Evolutionary conservation across 306 rosid species (phyloP).

Genomic region (Acmispon strigosus): DNA sequence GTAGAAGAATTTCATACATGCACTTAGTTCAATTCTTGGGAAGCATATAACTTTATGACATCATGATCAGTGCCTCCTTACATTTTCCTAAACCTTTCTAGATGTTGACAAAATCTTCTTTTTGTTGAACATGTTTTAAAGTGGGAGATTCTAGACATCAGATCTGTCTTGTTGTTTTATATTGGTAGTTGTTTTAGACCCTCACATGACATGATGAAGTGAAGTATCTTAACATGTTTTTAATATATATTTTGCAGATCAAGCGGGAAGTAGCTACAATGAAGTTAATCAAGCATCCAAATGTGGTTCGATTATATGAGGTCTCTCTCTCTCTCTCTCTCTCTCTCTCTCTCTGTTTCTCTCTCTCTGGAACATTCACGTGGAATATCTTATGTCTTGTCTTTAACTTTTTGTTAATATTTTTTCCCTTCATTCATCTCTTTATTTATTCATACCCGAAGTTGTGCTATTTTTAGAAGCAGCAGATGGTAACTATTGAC

Average conservation of each 20-base stretch:
- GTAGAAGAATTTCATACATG: too few species aligned
- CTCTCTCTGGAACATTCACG: slow-evolving; percentile 1
- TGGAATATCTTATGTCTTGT: not conserved
- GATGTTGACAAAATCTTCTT: not conserved
- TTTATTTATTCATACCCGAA: not conserved
- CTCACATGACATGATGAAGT: slow-evolving; percentile 7
- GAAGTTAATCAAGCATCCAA: slow-evolving; percentile 96
- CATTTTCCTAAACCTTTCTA: slow-evolving; percentile 2
- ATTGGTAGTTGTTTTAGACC: not conserved
- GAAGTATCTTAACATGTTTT: not conserved
- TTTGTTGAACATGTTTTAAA: not conserved
- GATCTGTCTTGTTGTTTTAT: not conserved
- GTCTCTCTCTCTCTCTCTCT: slow-evolving; percentile 28
- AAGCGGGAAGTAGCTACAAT: slow-evolving; percentile 88
- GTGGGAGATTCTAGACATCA: not conserved
- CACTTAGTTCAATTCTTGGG: not conserved
- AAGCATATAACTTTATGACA: not conserved
- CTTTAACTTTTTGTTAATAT: not conserved
- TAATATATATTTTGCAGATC: slow-evolving; percentile 50
- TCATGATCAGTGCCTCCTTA: not conserved
- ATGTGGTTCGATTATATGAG: slow-evolving; percentile 82
- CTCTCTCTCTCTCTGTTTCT: slow-evolving; percentile 19
- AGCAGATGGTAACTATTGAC: not conserved
- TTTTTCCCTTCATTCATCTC: not conserved
- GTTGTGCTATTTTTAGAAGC: not conserved